phyloP scores from a whole-genome alignment of 1,284 basidiomycete species.

The Apiotrichum porosum region DNA sequence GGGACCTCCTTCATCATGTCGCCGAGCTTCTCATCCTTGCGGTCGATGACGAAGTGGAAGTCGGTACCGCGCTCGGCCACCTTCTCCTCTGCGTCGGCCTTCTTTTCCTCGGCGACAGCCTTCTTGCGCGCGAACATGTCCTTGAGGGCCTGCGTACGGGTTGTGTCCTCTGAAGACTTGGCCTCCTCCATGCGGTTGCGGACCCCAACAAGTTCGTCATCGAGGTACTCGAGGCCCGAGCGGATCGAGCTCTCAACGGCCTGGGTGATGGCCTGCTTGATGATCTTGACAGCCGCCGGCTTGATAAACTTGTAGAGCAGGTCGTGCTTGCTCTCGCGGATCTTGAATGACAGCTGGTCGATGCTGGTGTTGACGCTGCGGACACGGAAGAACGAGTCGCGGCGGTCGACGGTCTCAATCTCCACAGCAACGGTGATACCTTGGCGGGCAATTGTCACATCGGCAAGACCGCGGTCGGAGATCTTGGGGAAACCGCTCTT shows the following conservation, averaged over 20 bases:
- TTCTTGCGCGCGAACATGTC: constrained; percentile 56
- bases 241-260: constrained; percentile 71
- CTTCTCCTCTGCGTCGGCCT: constrained; percentile 2
- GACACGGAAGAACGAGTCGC: constrained; percentile 40
- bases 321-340: constrained; percentile 88
- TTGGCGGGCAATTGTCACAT: constrained; percentile 76
- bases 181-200: constrained; percentile 61
- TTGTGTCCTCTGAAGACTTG: constrained; percentile 55
- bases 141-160: constrained; percentile 61
- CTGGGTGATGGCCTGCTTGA: constrained; percentile 87
- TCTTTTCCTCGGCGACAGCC: constrained; percentile 43
- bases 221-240: constrained; percentile 70
- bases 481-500: constrained; percentile 55
- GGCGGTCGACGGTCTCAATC: constrained; percentile 45
- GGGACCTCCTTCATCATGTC: constrained; percentile 23
- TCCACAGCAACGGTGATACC: constrained; percentile 51
- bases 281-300: constrained; percentile 54
- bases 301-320: constrained; percentile 67
- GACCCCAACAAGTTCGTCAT: constrained; percentile 65
- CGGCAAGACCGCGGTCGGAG: constrained; percentile 84
- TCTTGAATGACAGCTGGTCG: constrained; percentile 80
- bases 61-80: constrained; percentile 1
- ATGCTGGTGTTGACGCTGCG: constrained; percentile 52
- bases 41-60: constrained; percentile 12
- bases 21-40: constrained; percentile 27